Percentiles rank a stretch among this genome's conserved stretches.
These are phyloP conservation scores for Misopates orontium DNA, from an alignment of 257 asterid genomes.

Conservation along the genomic window DNA sequence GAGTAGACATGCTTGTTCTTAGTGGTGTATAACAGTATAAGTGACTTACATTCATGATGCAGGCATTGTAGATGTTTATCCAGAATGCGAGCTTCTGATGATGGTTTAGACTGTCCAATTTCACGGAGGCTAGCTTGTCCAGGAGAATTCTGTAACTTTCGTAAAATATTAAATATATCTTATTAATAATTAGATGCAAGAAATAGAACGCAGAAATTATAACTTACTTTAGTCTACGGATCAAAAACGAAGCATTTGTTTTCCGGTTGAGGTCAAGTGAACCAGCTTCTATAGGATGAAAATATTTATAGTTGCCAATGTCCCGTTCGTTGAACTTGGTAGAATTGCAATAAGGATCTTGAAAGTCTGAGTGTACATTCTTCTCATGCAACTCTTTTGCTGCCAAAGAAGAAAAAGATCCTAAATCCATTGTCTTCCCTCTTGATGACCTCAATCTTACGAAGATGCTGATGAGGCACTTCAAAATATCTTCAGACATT, in stretches of 20 bases:
- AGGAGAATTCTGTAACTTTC: constrained; percentile 60
- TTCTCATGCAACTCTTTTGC: constrained; percentile 26
- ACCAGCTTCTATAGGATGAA: constrained; percentile 36
- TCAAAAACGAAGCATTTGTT: constrained; percentile 46
- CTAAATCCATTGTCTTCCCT: constrained; percentile 59
- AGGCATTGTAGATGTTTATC: constrained; percentile 78
- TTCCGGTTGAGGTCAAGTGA: constrained; percentile 44
- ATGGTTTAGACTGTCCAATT: constrained; percentile 62
- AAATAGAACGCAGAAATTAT: neutral
- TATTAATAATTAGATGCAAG: neutral
- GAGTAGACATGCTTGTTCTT: neutral
- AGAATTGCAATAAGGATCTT: constrained; percentile 42
- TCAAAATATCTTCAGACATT: constrained; percentile 64
- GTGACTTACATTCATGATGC: constrained; percentile 72
- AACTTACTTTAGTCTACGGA: constrained; percentile 44
- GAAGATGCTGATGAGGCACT: constrained; percentile 61
- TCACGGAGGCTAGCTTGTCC: constrained; percentile 57
- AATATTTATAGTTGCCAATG: constrained; percentile 40
- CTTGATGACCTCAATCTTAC: constrained; percentile 60
- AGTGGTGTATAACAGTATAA: neutral
- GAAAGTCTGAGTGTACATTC: constrained; percentile 31
- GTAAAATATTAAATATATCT: neutral
- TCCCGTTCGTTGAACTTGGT: constrained; percentile 33
- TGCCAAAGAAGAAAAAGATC: constrained; percentile 40
- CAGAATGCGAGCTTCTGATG: constrained; percentile 89